A percentile compares a stretch with the other conserved stretches of the same genome.
phyloP scores from a whole-genome alignment of 768 basidiomycete genomes.

The Xerocomus potaroensis region DNA sequence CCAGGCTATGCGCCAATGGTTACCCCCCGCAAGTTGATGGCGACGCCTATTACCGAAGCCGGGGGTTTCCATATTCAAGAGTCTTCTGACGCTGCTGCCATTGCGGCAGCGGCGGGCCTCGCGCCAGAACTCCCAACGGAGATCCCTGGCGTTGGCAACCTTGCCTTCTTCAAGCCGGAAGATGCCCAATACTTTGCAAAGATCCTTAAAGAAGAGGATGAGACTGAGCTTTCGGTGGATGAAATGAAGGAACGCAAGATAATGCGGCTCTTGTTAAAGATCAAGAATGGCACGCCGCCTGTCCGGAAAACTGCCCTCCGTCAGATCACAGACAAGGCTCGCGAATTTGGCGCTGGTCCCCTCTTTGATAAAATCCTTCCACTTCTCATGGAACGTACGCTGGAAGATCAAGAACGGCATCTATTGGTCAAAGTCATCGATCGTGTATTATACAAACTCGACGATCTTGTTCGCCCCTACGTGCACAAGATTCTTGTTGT shows the following conservation, averaged over 20 bases:
- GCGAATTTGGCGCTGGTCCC: conserved; percentile 97
- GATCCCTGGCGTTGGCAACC: conserved; percentile 94
- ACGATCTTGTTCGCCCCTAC: conserved; percentile 97
- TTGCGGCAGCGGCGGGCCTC: conserved; percentile 86
- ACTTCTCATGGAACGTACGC: conserved; percentile 93
- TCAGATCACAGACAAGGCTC: conserved; percentile 98
- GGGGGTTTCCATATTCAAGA: conserved; percentile 98
- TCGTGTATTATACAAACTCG: conserved; percentile 96
- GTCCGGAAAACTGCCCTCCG: conserved; percentile 96
- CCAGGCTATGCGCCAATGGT: conserved; percentile 85
- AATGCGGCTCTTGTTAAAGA: conserved; percentile 95
- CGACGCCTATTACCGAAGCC: conserved; percentile 42
- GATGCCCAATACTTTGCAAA: conserved; percentile 98
- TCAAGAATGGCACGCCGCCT: conserved; percentile 99
- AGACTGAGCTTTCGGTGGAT: conserved; percentile 86
- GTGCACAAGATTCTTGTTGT: conserved; percentile 99
- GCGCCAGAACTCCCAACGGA: conserved; percentile 94
- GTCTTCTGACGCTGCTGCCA: conserved; percentile 83
- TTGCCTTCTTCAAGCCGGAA: conserved; percentile 98
- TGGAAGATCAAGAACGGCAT: conserved; percentile 98
- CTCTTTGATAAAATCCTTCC: conserved; percentile 98
- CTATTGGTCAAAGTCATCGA: conserved; percentile 98
- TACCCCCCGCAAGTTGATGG: conserved; percentile 59
- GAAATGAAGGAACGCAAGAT: conserved; percentile 99
- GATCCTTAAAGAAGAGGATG: conserved; percentile 93